These are phyloP conservation scores for Boletus barrowsii DNA, from an alignment of 768 basidiomycete genomes.

Conservation along the genomic window DNA sequence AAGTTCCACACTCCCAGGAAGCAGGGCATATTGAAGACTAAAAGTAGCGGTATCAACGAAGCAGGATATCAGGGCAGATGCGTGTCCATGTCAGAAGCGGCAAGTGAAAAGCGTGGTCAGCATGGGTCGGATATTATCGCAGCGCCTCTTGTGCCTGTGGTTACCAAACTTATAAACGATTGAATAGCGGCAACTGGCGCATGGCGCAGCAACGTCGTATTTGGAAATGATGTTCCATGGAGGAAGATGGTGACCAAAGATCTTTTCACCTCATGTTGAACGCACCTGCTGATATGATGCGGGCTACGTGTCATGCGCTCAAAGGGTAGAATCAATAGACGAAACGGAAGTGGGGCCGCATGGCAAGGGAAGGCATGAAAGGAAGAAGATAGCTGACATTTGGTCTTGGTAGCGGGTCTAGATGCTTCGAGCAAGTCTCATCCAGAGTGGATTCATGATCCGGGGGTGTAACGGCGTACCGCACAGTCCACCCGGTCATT, in stretches of 20 bases:
- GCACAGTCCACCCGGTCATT: constrained; percentile 26
- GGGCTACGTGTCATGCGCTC: constrained; percentile 26
- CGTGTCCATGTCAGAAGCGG: constrained; percentile 14
- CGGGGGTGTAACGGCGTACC: constrained; percentile 25
- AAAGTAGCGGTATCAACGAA: constrained; percentile 26
- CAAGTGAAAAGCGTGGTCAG: constrained; percentile 19
- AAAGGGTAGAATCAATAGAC: constrained; percentile 20
- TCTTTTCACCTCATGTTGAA: constrained; percentile 31
- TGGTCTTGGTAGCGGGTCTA: constrained; percentile 6
- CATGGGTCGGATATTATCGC: constrained; percentile 32
- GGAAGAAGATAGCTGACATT: constrained; percentile 18
- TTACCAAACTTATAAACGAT: constrained; percentile 24
- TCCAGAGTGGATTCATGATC: constrained; percentile 25
- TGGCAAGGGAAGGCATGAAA: constrained; percentile 24
- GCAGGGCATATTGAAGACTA: constrained; percentile 10
- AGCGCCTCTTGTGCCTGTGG: constrained; percentile 25
- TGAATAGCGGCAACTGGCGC: constrained; percentile 29
- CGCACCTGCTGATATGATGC: constrained; percentile 31
- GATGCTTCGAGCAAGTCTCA: constrained; percentile 7
- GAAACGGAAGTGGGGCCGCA: constrained; percentile 24
- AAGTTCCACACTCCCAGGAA: constrained; percentile 8
- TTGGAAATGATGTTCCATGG: constrained; percentile 22
- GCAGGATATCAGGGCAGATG: constrained; percentile 11
- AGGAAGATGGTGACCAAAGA: constrained; percentile 28
- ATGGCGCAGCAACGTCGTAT: constrained; percentile 17